Evolutionary conservation across 225 moss, liverwort and hornwort genomes (phyloP).

Genomic region (Polytrichum commune): DNA sequence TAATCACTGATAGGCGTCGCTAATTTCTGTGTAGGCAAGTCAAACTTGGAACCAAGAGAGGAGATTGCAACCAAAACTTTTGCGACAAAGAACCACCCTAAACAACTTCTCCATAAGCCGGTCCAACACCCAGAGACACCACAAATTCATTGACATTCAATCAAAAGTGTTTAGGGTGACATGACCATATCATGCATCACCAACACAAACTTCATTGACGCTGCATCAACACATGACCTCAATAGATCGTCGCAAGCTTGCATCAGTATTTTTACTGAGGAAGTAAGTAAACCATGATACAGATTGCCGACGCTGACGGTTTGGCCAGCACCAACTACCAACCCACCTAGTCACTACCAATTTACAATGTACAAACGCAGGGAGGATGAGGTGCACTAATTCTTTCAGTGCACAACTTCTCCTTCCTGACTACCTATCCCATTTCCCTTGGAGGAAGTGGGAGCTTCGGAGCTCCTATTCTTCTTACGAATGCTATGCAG

Average conservation of each 20-base stretch:
- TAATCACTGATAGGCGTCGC: no score
- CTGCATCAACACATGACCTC: no score
- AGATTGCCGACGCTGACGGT: background rate
- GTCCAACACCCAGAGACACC: no score
- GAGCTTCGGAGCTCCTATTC: background rate
- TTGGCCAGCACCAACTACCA: background rate
- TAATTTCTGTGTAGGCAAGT: no score
- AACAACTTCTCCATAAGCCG: no score
- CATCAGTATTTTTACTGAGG: constrained; percentile 3
- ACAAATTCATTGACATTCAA: no score
- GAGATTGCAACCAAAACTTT: no score
- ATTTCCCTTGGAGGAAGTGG: background rate
- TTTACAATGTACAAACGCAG: background rate
- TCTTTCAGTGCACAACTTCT: background rate
- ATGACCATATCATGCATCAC: no score
- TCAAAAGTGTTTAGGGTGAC: no score
- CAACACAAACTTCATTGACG: no score
- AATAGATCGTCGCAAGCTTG: background rate
- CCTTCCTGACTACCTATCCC: background rate
- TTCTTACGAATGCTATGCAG: background rate
- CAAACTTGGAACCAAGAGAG: no score
- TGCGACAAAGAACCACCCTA: no score
- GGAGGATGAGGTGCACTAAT: background rate
- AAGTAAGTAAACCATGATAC: background rate
- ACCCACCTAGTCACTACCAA: background rate